Percentiles rank a stretch among this genome's conserved stretches.
These are phyloP conservation scores for Pseudevernia furfuracea DNA, from an alignment of 495 filamentous ascomycete genomes.

Conservation along the genomic window DNA sequence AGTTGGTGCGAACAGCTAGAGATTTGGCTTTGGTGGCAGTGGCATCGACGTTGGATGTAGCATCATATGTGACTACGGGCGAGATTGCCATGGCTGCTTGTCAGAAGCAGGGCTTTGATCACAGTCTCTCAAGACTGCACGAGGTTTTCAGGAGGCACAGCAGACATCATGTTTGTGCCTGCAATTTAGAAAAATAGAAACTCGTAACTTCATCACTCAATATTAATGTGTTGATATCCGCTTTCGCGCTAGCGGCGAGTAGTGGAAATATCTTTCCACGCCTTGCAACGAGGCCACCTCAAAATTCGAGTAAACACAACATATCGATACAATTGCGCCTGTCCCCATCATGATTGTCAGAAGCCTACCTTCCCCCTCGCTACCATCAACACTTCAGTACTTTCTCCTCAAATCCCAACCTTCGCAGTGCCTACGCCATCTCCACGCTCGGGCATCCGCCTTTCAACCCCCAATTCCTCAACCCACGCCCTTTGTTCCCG, in stretches of 20 bases:
- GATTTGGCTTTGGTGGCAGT: constrained; percentile 36
- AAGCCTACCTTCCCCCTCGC: neutral
- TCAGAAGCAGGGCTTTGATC: neutral
- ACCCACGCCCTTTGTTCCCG: constrained; percentile 78
- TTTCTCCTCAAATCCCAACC: neutral
- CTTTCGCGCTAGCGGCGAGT: constrained; percentile 10
- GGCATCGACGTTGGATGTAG: constrained; percentile 33
- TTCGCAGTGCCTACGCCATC: constrained; percentile 8
- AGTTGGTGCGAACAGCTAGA: constrained; percentile 32
- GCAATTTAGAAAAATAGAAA: neutral
- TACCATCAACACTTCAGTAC: neutral
- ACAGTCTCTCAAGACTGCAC: neutral
- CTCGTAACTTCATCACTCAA: neutral
- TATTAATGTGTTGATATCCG: neutral
- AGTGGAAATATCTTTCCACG: neutral
- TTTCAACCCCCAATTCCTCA: constrained; percentile 45
- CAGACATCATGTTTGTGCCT: neutral
- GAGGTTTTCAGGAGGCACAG: neutral
- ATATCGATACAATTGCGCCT: neutral
- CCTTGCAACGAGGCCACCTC: neutral
- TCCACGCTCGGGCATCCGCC: constrained; percentile 16
- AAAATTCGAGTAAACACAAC: neutral
- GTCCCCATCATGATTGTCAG: constrained; percentile 9
- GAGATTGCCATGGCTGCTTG: constrained; percentile 37
- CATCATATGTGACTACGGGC: constrained; percentile 35